Percentiles rank a stretch among this genome's conserved stretches.
Evolutionary conservation across 345 rosid genomes (phyloP).

Genomic region (Ceriops zippeliana): DNA sequence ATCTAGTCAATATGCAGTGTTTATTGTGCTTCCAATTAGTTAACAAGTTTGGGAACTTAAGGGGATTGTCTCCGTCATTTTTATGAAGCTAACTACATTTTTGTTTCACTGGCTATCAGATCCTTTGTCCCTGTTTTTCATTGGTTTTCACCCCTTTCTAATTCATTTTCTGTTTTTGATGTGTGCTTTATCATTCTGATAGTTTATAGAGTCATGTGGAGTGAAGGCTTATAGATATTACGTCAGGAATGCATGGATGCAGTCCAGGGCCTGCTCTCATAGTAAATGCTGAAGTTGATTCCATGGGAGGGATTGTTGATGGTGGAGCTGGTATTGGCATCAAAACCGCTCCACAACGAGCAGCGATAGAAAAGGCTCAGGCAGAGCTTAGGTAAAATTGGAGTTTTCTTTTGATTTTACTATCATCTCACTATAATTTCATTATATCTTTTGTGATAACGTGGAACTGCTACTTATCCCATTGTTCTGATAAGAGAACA

Average conservation of each 20-base stretch:
- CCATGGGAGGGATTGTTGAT: slow-evolving; percentile 99
- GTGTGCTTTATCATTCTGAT: slow-evolving; percentile 4
- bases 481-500: too few relatives aligned
- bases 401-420: slow-evolving; percentile 13
- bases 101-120: not conserved
- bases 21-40: not conserved
- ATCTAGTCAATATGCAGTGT: not conserved
- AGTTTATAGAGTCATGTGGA: slow-evolving; percentile 19
- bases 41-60: not conserved
- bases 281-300: slow-evolving; percentile 99
- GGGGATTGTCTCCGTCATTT: not conserved
- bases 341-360: slow-evolving; percentile 81
- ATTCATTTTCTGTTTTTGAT: not conserved
- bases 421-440: slow-evolving; percentile 1
- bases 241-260: slow-evolving; percentile 70
- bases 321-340: slow-evolving; percentile 82
- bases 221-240: slow-evolving; percentile 13
- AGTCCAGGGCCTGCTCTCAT: slow-evolving; percentile 52
- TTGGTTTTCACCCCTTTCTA: not conserved
- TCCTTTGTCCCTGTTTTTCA: not conserved
- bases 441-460: not conserved
- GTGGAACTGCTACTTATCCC: too few relatives aligned
- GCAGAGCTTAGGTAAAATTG: slow-evolving; percentile 82
- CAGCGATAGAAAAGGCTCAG: slow-evolving; percentile 94
- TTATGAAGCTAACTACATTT: not conserved